Evolutionary conservation across 108 stramenopile species (phyloP).

Genomic region (Conticribra guillardii): DNA sequence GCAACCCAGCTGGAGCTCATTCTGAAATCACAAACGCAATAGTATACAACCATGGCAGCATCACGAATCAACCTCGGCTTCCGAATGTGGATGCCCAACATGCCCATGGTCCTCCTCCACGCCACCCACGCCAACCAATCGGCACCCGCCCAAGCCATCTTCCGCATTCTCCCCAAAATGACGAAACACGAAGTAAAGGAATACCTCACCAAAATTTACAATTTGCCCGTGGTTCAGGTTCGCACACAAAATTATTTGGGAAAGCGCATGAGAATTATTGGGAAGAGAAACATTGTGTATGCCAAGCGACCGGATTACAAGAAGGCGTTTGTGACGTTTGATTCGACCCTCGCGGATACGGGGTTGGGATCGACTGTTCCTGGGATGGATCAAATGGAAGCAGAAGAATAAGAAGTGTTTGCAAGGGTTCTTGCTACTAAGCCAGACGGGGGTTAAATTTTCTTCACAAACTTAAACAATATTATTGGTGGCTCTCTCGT

Average conservation of each 20-base stretch:
- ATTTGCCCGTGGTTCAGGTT: conserved; percentile 87
- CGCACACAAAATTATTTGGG: conserved; percentile 85
- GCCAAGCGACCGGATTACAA: conserved; percentile 83
- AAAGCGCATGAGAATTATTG: conserved; percentile 77
- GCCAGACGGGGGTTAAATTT: background rate
- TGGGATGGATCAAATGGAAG: conserved; percentile 14
- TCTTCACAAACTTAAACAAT: background rate
- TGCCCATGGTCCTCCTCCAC: conserved; percentile 81
- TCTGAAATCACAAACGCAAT: too few relatives aligned
- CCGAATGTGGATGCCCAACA: conserved; percentile 81
- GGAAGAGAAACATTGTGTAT: conserved; percentile 59
- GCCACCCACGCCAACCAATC: conserved; percentile 69
- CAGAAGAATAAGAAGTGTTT: conserved; percentile 10
- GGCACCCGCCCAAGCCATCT: conserved; percentile 73
- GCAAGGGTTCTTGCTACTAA: too few relatives aligned
- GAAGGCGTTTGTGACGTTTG: conserved; percentile 89
- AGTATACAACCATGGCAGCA: background rate
- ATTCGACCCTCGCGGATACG: conserved; percentile 68
- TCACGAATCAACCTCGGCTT: conserved; percentile 27
- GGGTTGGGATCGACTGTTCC: conserved; percentile 42
- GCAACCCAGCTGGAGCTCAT: too few relatives aligned
- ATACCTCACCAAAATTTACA: conserved; percentile 92
- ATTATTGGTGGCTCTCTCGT: too few relatives aligned
- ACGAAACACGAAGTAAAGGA: conserved; percentile 96
- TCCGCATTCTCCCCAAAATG: conserved; percentile 89